Conservation (phyloP, 2,329 filamentous ascomycete genomes). For the Colletotrichum navitas region DNA sequence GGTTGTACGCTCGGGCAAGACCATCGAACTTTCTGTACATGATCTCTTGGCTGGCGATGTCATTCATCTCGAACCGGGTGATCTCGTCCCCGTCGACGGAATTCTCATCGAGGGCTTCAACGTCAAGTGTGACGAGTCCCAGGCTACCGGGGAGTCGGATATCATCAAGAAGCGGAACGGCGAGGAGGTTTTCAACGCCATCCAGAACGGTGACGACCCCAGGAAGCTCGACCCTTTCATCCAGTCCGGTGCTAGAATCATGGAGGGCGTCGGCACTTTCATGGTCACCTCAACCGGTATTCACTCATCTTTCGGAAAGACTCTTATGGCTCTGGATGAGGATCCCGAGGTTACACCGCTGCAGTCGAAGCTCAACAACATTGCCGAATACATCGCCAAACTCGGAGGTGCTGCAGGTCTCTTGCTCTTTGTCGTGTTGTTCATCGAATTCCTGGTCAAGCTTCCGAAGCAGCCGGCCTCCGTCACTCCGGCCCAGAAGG, state of each 20-base stretch:
- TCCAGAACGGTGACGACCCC: slow-evolving; percentile 73
- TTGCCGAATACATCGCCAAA: slow-evolving; percentile 84
- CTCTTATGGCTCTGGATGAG: slow-evolving; percentile 79
- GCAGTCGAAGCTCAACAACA: slow-evolving; percentile 80
- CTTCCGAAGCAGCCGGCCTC: slow-evolving; percentile 65
- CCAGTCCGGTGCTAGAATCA: slow-evolving; percentile 84
- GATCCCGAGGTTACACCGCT: slow-evolving; percentile 81
- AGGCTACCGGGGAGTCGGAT: slow-evolving; percentile 84
- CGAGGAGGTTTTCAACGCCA: slow-evolving; percentile 77
- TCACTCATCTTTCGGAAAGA: slow-evolving; percentile 81
- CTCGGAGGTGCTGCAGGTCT: slow-evolving; percentile 82
- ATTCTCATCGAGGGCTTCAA: slow-evolving; percentile 80
- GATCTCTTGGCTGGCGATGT: slow-evolving; percentile 79
- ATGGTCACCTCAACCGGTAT: slow-evolving; percentile 80
- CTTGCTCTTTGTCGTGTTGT: slow-evolving; percentile 84
- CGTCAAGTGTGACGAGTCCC: slow-evolving; percentile 82
- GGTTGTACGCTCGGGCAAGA: slow-evolving; percentile 77
- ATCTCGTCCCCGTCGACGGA: slow-evolving; percentile 80
- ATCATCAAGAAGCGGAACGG: slow-evolving; percentile 76
- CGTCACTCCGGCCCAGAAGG: slow-evolving; percentile 76
- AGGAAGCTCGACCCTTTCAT: slow-evolving; percentile 87
- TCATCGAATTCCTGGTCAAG: slow-evolving; percentile 85
- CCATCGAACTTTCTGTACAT: slow-evolving; percentile 76
- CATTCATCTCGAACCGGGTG: slow-evolving; percentile 79
- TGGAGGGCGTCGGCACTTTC: slow-evolving; percentile 82